These are phyloP conservation scores for Pseudozyma tsukubaensis DNA, from an alignment of 1,284 basidiomycete genomes.

Conservation along the genomic window DNA sequence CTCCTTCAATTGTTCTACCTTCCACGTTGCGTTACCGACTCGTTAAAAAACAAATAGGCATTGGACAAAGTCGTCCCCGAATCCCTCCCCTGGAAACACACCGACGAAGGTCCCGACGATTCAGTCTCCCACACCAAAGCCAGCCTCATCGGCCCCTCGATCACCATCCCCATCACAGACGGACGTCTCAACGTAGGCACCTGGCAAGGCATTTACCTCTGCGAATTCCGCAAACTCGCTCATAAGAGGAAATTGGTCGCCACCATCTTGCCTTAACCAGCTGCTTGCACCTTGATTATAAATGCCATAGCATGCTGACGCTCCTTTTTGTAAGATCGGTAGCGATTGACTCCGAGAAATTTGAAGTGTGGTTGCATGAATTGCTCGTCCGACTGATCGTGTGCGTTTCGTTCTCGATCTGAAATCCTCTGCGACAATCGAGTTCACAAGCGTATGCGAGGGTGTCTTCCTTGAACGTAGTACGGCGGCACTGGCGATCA, in stretches of 20 bases:
- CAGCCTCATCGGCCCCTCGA: constrained; percentile 81
- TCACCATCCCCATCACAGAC: constrained; percentile 86
- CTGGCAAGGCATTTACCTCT: constrained; percentile 87
- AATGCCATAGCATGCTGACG: too few relatives aligned
- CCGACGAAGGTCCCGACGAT: constrained; percentile 76
- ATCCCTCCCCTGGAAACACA: constrained; percentile 84
- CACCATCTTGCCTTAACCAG: constrained; percentile 75
- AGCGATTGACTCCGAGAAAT: too few relatives aligned
- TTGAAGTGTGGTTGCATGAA: too few relatives aligned
- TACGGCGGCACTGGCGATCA: too few relatives aligned
- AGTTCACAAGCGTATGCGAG: too few relatives aligned
- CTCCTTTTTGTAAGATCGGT: too few relatives aligned
- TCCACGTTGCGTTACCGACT: too few relatives aligned
- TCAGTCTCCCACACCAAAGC: constrained; percentile 84
- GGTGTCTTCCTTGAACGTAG: too few relatives aligned
- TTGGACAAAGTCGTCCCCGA: constrained; percentile 85
- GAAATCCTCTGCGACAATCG: too few relatives aligned
- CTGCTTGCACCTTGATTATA: neutral
- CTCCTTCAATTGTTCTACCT: neutral
- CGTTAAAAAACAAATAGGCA: constrained; percentile 63
- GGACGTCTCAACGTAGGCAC: constrained; percentile 85
- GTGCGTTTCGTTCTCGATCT: too few relatives aligned
- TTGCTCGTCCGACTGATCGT: too few relatives aligned
- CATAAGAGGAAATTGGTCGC: constrained; percentile 81
- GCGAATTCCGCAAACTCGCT: constrained; percentile 79